Evolutionary conservation across 768 basidiomycete species (phyloP).

Genomic region (Boletus subcaerulescens): DNA sequence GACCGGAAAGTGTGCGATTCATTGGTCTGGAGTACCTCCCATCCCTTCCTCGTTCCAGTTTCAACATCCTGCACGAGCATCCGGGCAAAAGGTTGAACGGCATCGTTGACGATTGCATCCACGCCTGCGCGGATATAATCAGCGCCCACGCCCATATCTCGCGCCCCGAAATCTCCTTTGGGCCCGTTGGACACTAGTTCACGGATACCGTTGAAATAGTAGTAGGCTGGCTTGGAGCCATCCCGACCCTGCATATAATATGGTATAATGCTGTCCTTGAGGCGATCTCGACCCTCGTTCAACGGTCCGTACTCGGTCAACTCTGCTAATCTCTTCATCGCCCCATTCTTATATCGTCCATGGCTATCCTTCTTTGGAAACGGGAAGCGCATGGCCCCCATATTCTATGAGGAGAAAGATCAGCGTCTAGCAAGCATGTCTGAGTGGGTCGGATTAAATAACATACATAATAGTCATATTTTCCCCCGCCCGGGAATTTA

Average conservation of each 20-base stretch:
- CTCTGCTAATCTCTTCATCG: constrained; percentile 33
- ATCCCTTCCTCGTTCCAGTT: constrained; percentile 18
- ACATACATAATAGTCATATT: constrained; percentile 36
- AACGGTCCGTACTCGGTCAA: constrained; percentile 28
- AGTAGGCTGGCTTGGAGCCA: constrained; percentile 6
- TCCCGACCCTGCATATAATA: constrained; percentile 13
- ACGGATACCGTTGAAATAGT: constrained; percentile 9
- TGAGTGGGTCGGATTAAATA: background rate
- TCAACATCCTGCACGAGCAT: constrained; percentile 20
- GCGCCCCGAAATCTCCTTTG: constrained; percentile 2
- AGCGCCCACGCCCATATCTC: constrained; percentile 2
- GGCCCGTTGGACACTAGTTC: background rate
- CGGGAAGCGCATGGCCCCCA: constrained; percentile 41
- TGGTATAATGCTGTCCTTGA: constrained; percentile 22
- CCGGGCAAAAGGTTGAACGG: constrained; percentile 15
- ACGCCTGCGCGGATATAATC: constrained; percentile 17
- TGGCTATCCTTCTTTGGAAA: constrained; percentile 12
- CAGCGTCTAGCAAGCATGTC: background rate
- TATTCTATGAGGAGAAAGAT: constrained; percentile 18
- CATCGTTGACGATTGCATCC: constrained; percentile 16
- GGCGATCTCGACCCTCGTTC: constrained; percentile 14
- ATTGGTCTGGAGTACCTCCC: constrained; percentile 24
- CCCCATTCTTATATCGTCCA: constrained; percentile 15
- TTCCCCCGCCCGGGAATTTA: constrained; percentile 30
- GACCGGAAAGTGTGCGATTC: constrained; percentile 28